Evolutionary conservation across 2,329 filamentous ascomycete genomes (phyloP).

Genomic region (Diatrype stigma): DNA sequence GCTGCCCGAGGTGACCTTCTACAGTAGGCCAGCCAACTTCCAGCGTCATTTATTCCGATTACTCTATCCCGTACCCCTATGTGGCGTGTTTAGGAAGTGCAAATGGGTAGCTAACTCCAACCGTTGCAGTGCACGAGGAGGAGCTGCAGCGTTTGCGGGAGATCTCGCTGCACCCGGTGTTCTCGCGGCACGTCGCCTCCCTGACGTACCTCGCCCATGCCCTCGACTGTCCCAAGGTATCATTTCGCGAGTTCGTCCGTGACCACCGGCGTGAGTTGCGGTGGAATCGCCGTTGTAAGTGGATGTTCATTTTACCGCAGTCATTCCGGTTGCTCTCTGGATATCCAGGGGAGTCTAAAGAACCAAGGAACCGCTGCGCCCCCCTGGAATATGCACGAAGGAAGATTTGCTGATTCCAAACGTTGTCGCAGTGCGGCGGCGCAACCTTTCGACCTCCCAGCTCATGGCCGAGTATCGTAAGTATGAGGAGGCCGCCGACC

Average conservation of each 20-base stretch:
- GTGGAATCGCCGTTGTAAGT: conserved; percentile 4
- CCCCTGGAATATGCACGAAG: too few relatives aligned
- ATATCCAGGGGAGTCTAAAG: too few relatives aligned
- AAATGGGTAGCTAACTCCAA: too few relatives aligned
- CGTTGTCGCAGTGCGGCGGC: too few relatives aligned
- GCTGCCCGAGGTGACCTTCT: conserved; percentile 32
- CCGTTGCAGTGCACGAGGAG: conserved; percentile 20
- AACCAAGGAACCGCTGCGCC: too few relatives aligned
- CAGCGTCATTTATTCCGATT: too few relatives aligned
- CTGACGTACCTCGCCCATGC: conserved; percentile 19
- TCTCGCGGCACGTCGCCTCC: conserved; percentile 20
- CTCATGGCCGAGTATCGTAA: conserved; percentile 14
- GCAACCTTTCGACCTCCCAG: conserved; percentile 4
- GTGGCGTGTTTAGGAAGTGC: too few relatives aligned
- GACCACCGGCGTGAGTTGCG: conserved; percentile 8
- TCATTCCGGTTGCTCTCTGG: too few relatives aligned
- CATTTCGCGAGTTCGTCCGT: conserved; percentile 10
- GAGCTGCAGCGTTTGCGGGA: conserved; percentile 19
- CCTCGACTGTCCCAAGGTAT: conserved; percentile 11
- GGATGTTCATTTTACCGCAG: too few relatives aligned
- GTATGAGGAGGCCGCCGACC: conserved; percentile 12
- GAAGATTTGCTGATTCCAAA: too few relatives aligned
- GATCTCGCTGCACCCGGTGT: conserved; percentile 20
- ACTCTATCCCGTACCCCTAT: too few relatives aligned
- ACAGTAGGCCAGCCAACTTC: too few relatives aligned